phyloP scores from a whole-genome alignment of 495 filamentous ascomycete genomes.

The Talaromyces adpressus region DNA sequence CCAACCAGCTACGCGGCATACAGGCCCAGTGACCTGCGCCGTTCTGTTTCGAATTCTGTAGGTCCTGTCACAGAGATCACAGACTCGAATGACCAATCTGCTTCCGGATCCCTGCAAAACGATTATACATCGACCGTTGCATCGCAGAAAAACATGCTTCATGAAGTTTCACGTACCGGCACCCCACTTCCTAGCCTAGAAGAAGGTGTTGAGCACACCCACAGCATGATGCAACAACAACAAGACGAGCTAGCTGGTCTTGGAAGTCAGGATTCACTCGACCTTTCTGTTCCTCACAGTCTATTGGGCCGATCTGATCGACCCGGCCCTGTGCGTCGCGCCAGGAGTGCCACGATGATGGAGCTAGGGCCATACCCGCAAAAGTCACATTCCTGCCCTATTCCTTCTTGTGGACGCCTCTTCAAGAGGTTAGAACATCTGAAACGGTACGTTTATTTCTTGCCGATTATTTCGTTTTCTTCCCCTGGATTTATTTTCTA shows the following conservation, averaged over 20 bases:
- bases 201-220: slow-evolving; percentile 64
- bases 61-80: slow-evolving; percentile 74
- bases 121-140: slow-evolving; percentile 48
- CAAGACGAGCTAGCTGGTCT: slow-evolving; percentile 62
- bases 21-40: slow-evolving; percentile 77
- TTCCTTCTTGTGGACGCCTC: slow-evolving; percentile 90
- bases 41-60: slow-evolving; percentile 86
- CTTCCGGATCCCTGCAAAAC: slow-evolving; percentile 50
- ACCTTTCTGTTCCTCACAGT: slow-evolving; percentile 52
- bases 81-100: slow-evolving; percentile 62
- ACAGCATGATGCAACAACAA: slow-evolving; percentile 44
- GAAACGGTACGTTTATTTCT: slow-evolving; percentile 70
- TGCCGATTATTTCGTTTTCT: background rate
- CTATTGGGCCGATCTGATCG: slow-evolving; percentile 55
- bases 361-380: slow-evolving; percentile 94
- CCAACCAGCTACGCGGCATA: slow-evolving; percentile 50
- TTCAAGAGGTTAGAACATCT: slow-evolving; percentile 99
- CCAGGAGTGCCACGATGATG: slow-evolving; percentile 92
- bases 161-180: slow-evolving; percentile 78
- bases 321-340: slow-evolving; percentile 72
- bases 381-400: slow-evolving; percentile 98
- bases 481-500: slow-evolving; percentile 1
- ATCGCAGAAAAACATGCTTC: slow-evolving; percentile 71
- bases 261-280: slow-evolving; percentile 54
- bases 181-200: slow-evolving; percentile 81